Base-by-base conservation (phyloP, 805 yeast species). In the Monosporozyma yasuniensis region DNA sequence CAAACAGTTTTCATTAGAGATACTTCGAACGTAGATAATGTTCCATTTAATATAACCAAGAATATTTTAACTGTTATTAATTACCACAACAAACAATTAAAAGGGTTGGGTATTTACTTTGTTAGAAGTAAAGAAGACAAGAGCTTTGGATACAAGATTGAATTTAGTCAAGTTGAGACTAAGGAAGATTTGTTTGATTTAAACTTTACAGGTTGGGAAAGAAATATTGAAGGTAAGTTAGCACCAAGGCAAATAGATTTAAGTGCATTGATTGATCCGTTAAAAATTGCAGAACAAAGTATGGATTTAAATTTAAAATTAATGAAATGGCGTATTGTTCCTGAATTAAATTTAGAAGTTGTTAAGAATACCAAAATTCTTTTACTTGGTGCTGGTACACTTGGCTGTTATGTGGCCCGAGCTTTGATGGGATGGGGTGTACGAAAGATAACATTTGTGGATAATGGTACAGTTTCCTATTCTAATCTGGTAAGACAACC, bases 401-500 rank as follows among this genome's bases (percentile, higher is more conserved):
- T 95, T 7, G 99, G 99, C 0, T 84, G 95, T 52, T 91, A 91
- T 60, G 91, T 93, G 5, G 77, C 95, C 0, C 73, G 99, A 49
- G 84, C 86, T 0, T 68, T 93, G 27, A 64, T 93, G 65, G 98
- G 95, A 0, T 93, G 99, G 99, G 99, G 99, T 3, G 90, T 90
- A 0, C 71, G 87, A 44, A 72, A 80, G 34, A 83, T 93, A 18
- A 84, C 96, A 0, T 81, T 93, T 66, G 91, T 93, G 2, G 99
- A 93, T 65, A 87, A 79, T 64, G 95, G 97, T 2, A 72, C 77
- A 22, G 88, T 95, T 0, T 88, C 97, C 3, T 88, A 81, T 66
- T 87, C 96, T 9, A 93, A 93, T 59, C 99, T 99, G 0, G 99
- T 93, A 0, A 73, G 99, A 47, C 99, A 93, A 59, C 91, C 98